phyloP scores from a whole-genome alignment of 163 green algal genomes.

The Botryococcus braunii region DNA sequence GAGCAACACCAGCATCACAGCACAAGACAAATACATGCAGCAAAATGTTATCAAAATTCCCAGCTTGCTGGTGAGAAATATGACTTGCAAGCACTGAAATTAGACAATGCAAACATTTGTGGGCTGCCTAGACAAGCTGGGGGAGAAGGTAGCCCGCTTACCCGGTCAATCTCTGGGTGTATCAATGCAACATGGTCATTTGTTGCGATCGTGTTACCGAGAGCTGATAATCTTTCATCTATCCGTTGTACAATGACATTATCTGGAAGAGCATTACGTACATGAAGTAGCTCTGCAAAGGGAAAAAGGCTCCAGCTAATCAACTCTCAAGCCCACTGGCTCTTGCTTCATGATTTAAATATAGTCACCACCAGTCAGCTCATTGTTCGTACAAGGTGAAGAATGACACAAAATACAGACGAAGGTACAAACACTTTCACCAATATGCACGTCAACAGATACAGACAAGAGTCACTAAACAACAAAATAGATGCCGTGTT shows the following conservation, averaged over 20 bases:
- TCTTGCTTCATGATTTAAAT: background rate
- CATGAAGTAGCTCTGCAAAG: constrained; percentile 83
- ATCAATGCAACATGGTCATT: constrained; percentile 99
- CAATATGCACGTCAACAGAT: background rate
- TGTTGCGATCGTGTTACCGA: constrained; percentile 97
- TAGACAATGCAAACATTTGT: background rate
- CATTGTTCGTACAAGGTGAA: no score
- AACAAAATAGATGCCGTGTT: background rate
- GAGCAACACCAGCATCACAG: background rate
- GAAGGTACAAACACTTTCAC: background rate
- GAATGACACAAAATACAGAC: constrained; percentile 4
- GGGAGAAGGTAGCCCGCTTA: constrained; percentile 17
- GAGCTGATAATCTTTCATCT: constrained; percentile 93
- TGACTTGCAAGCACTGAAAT: background rate
- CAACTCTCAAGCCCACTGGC: background rate
- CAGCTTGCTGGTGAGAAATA: background rate
- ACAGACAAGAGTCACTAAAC: background rate
- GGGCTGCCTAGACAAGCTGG: background rate
- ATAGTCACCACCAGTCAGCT: background rate
- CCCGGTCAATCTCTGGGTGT: constrained; percentile 94
- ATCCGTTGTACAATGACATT: constrained; percentile 95
- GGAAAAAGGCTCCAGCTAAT: constrained; percentile 10
- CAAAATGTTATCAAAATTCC: background rate
- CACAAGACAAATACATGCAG: background rate
- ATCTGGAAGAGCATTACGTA: constrained; percentile 93